Evolutionary conservation across 106 monocot species (phyloP), one percentile per base, ranked within the genome.

Genomic region (Dioscorea dumetorum): DNA sequence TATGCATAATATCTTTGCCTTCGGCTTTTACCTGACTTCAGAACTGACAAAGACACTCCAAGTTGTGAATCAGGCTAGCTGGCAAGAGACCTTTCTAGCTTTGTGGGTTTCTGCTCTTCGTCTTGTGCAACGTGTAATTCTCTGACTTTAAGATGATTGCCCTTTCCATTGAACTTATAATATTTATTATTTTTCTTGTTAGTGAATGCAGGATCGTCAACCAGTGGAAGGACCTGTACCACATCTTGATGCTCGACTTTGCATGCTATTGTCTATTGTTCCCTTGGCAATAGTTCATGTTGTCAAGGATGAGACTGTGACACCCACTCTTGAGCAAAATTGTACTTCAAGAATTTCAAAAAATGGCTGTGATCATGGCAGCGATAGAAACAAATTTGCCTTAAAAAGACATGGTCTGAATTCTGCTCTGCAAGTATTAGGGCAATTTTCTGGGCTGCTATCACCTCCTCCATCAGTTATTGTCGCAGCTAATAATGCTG

Each of bases 11-110:
- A 22, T 23, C 19, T n/a, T 12, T 49, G 20, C 65, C n/a, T 20
- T 41, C 9, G 10, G 19, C 49, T 5, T 64, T 16, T 49, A 41
- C 6, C 41, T 41, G 41, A 60, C 61, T 70, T 31, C 82, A 95
- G 95, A 86, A 62, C 49, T 91, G 76, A 86, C 76, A 19, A 91
- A 75, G 76, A 79, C 86, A 60, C 83, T 88, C 51, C 88, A 88
- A 84, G 78, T 86, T 50, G 51, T 84, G 63, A 95, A 95, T 68
- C 79, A 84, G 58, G 91, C 95, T 22, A 88, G 77, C 74, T 95
- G 95, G 95, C 95, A 91, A 64, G 95, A 95, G 52, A 91, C 95
- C 17, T 95, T 95, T 80, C 81, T 80, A 80, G 88, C 88, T 76
- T 76, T 95, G 22, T 95, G 95, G 95, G 24, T 91, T 77, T 91